Conservation (phyloP, 352 stramenopile genomes). For the Pythium scleroteichum region DNA sequence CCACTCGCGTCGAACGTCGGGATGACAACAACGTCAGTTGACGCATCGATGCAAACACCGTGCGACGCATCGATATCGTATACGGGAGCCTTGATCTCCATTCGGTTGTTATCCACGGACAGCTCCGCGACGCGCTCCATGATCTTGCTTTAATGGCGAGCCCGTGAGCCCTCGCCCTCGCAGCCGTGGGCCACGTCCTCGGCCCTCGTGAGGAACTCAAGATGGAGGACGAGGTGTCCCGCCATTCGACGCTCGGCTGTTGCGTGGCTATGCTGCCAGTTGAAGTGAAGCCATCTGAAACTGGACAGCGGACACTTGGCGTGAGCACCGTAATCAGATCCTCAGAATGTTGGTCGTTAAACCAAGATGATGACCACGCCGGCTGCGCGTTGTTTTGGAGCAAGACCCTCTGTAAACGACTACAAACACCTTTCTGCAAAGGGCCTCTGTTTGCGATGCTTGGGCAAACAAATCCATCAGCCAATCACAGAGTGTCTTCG, state of each 20-base stretch:
- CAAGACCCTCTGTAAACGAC: not conserved
- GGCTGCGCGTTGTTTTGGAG: no score
- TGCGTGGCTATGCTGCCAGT: constrained; percentile 23
- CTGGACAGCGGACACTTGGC: not conserved
- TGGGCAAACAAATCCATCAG: constrained; percentile 11
- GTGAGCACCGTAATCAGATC: constrained; percentile 1
- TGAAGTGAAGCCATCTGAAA: constrained; percentile 17
- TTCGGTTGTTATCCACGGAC: not conserved
- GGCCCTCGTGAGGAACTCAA: no score
- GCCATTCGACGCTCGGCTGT: not conserved
- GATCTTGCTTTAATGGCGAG: not conserved
- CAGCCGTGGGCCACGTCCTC: not conserved
- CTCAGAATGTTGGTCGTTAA: constrained; percentile 25
- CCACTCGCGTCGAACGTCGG: constrained; percentile 16
- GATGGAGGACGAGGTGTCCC: not conserved
- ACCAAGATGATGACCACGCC: constrained; percentile 13
- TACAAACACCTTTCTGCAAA: not conserved
- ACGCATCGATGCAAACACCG: not conserved
- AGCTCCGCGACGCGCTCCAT: constrained; percentile 12
- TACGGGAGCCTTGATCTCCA: not conserved
- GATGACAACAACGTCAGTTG: constrained; percentile 1
- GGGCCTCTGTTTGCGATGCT: not conserved
- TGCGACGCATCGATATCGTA: not conserved
- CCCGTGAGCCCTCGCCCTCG: no score
- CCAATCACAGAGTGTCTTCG: constrained; percentile 18